Conservation (phyloP, 1,284 basidiomycete species). For the Neolentinus lepideus region DNA sequence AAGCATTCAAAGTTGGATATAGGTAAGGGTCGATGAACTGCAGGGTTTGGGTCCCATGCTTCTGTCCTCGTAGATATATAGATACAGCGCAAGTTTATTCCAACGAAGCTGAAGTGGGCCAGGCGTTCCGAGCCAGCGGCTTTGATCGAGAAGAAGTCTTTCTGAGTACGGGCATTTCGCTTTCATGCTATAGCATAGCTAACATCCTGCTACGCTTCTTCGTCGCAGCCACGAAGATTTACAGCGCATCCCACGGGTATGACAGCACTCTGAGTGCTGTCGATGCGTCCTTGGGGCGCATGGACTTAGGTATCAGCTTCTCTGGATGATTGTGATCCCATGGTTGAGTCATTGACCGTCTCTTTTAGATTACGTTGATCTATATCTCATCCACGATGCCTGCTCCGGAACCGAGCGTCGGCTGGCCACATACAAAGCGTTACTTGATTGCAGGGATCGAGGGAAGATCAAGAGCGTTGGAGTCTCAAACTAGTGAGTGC, state of each 20-base stretch:
- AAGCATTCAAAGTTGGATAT: constrained; percentile 1
- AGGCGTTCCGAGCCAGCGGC: constrained; percentile 33
- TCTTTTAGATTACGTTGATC: constrained; percentile 38
- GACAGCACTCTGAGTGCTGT: constrained; percentile 29
- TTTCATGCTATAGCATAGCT: neutral
- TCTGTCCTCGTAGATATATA: constrained; percentile 21
- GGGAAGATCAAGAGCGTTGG: constrained; percentile 46
- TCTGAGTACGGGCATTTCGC: constrained; percentile 29
- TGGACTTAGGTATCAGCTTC: constrained; percentile 26
- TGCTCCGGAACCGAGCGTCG: constrained; percentile 30
- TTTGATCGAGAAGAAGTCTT: constrained; percentile 35
- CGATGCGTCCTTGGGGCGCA: constrained; percentile 31
- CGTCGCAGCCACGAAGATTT: constrained; percentile 39
- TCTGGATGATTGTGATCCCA: neutral
- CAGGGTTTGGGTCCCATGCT: no score
- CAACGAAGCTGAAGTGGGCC: constrained; percentile 48
- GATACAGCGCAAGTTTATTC: constrained; percentile 40
- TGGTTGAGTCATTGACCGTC: neutral
- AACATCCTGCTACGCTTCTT: neutral
- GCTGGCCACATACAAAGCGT: constrained; percentile 33
- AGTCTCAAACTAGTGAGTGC: constrained; percentile 48
- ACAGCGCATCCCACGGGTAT: constrained; percentile 26
- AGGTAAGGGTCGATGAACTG: neutral
- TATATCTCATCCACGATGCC: constrained; percentile 49
- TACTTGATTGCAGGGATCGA: constrained; percentile 31